These are phyloP conservation scores for Rhododendron mucronatum DNA, from an alignment of 148 eudicot genomes.

Conservation along the genomic window DNA sequence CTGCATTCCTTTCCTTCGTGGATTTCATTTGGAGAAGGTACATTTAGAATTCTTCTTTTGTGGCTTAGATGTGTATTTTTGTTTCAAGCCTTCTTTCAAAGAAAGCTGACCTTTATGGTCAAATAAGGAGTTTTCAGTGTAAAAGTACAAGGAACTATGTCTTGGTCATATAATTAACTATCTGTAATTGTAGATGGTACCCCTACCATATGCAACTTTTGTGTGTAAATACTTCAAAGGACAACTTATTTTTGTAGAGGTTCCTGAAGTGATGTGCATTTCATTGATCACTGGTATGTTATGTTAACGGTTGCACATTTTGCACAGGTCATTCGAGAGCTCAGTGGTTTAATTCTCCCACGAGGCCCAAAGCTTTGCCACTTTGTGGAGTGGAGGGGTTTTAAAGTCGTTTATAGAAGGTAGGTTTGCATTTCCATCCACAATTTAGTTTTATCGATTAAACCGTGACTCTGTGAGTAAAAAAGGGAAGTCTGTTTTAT, in stretches of 20 bases:
- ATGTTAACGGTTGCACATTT: background rate
- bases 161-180: background rate
- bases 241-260: background rate
- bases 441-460: background rate
- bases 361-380: slow-evolving; percentile 93
- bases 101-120: background rate
- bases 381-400: slow-evolving; percentile 95
- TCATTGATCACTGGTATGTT: background rate
- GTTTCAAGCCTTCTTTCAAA: background rate
- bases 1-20: background rate
- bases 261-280: background rate
- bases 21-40: background rate
- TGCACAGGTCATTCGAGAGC: slow-evolving; percentile 75
- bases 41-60: background rate
- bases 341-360: slow-evolving; percentile 70
- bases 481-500: background rate
- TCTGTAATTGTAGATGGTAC: background rate
- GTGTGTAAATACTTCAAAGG: background rate
- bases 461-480: background rate
- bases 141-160: background rate
- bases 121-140: background rate
- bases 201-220: background rate
- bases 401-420: slow-evolving; percentile 91
- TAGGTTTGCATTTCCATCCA: background rate
- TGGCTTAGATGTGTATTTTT: background rate